phyloP scores from a whole-genome alignment of 2,329 filamentous ascomycete species.

The Alternaria atra region DNA sequence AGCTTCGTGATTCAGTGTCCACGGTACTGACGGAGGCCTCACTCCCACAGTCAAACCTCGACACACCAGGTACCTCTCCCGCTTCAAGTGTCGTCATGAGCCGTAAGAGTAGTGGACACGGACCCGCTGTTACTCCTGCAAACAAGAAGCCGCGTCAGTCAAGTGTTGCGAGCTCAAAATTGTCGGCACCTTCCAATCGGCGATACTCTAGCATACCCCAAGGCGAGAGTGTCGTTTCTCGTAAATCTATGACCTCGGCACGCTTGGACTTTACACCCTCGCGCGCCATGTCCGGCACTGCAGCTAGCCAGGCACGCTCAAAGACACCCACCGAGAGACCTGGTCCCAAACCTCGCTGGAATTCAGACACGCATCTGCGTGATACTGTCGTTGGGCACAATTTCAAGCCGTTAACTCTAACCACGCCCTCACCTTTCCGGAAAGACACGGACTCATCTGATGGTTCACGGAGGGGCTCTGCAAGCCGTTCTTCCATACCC shows the following conservation, averaged over 20 bases:
- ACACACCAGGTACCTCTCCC: slow-evolving; percentile 68
- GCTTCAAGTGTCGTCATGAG: slow-evolving; percentile 70
- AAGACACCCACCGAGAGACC: slow-evolving; percentile 41
- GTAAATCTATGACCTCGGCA: slow-evolving; percentile 31
- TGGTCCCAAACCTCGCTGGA: slow-evolving; percentile 51
- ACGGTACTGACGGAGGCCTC: slow-evolving; percentile 86
- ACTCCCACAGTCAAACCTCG: slow-evolving; percentile 72
- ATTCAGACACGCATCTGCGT: slow-evolving; percentile 48
- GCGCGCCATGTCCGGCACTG: slow-evolving; percentile 37
- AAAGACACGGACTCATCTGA: slow-evolving; percentile 29
- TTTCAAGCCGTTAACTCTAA: slow-evolving; percentile 48
- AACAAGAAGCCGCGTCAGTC: slow-evolving; percentile 58
- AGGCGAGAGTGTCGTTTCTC: slow-evolving; percentile 27
- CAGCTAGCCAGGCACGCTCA: slow-evolving; percentile 34
- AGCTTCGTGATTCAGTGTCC: slow-evolving; percentile 89
- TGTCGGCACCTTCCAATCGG: slow-evolving; percentile 53
- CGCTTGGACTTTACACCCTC: slow-evolving; percentile 34
- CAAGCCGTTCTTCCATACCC: slow-evolving; percentile 46
- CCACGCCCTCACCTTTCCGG: slow-evolving; percentile 46
- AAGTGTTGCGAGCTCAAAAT: slow-evolving; percentile 55
- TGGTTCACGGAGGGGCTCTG: slow-evolving; percentile 32
- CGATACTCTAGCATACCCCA: slow-evolving; percentile 61
- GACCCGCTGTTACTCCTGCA: slow-evolving; percentile 55
- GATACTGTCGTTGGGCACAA: slow-evolving; percentile 52
- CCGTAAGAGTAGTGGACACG: slow-evolving; percentile 60